These are phyloP conservation scores for Tulasnella sp. DNA, from an alignment of 768 basidiomycete species.

Conservation along the genomic window DNA sequence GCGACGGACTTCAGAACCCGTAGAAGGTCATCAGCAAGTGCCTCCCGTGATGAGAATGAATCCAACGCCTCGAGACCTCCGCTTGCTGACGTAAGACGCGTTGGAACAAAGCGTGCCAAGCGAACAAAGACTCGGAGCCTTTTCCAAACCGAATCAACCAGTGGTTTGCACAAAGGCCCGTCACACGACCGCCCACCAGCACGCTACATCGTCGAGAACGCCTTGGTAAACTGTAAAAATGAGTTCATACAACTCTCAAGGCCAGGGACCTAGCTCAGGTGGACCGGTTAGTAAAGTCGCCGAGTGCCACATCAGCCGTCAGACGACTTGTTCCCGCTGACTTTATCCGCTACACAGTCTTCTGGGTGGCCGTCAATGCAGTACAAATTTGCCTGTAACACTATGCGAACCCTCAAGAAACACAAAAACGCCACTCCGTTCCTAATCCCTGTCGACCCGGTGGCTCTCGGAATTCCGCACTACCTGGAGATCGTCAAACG, in stretches of 20 bases:
- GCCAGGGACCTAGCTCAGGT: background rate
- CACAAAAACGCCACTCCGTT: slow-evolving; percentile 46
- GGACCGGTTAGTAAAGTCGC: background rate
- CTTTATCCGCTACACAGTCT: background rate
- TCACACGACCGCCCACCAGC: background rate
- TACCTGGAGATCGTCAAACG: slow-evolving; percentile 47
- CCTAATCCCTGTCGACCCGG: slow-evolving; percentile 49
- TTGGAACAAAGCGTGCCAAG: slow-evolving; percentile 7
- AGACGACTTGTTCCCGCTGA: background rate
- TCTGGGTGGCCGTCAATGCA: slow-evolving; percentile 16
- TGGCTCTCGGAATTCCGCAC: slow-evolving; percentile 49
- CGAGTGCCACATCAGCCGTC: background rate
- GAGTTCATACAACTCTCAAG: background rate
- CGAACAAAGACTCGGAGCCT: slow-evolving; percentile 15
- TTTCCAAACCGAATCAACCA: slow-evolving; percentile 1
- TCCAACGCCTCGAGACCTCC: background rate
- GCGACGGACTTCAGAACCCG: no score
- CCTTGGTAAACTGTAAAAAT: background rate
- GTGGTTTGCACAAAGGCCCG: background rate
- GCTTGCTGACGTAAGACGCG: slow-evolving; percentile 8
- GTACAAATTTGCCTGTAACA: slow-evolving; percentile 39
- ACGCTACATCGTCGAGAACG: background rate
- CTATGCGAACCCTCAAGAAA: slow-evolving; percentile 47
- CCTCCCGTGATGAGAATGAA: background rate
- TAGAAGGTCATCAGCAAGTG: no score